Base-by-base conservation (phyloP, 441 rosid genomes). In the Brassica balearica region DNA sequence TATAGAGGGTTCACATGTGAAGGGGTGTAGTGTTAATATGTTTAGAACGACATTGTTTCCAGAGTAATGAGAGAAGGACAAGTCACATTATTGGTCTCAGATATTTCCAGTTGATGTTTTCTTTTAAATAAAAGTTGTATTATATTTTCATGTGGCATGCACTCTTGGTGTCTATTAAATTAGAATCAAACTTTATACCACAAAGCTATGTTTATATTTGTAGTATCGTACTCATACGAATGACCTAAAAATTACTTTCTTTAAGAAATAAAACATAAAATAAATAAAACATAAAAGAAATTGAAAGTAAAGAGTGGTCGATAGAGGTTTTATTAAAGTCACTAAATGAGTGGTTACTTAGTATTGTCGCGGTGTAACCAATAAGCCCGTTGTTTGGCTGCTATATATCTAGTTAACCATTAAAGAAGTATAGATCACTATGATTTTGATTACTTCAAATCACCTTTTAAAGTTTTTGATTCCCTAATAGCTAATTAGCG, bases 1-100 rank as follows among this genome's bases (percentile, higher is more conserved):
- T 75, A 80, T 75, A 80, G 73, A 48, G 17, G 73, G 17, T 74
- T 79, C 48, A 63, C 78, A 74, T 74, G 76, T 70, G 76, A 80
- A 75, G 66, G 72, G 69, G 68, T 69, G 76, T 62, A 80, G 74
- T 32, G 68, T 29, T 43, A 80, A 60, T 29, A 29, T 22, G 80
- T 59, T 65, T 71, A 58, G 48, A 62, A 71, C 83, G 80, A 75
- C 76, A 69, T 64, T 72, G 79, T 79, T 74, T 69, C 19, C 75
- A 63, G 12, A 58, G 19, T 20, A 7, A 61, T 46, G 20, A 73
- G 61, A 68, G 61, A 80, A 71, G 59, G 73, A 75, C 83, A 66
- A 48, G 59, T 46, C 34, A 75, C 76, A 71, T 80, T 75, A 66
- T 71, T 80, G 77, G 69, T 71, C 73, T 59, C 58, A 65, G 76